Conservation (phyloP, 2,329 filamentous ascomycete species). For the Fusarium torreyae region DNA sequence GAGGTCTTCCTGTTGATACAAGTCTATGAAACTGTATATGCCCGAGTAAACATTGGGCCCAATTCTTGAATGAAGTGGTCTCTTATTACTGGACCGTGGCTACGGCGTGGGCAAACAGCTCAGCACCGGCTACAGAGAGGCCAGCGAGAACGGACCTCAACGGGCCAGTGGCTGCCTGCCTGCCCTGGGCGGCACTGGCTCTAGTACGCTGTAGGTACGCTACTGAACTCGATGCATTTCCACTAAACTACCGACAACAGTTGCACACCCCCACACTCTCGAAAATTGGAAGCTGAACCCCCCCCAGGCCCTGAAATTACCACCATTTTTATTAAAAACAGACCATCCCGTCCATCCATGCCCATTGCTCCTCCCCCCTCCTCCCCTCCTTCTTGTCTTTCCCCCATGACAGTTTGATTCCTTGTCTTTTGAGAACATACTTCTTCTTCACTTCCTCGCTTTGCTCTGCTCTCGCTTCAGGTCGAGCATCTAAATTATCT, state of each 20-base stretch:
- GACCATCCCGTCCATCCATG: conserved; percentile 51
- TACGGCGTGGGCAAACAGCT: not conserved
- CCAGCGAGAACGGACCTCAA: conserved; percentile 8
- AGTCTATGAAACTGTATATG: not conserved
- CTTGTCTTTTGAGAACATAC: conserved; percentile 37
- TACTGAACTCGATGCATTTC: conserved; percentile 4
- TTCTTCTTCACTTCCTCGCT: conserved; percentile 32
- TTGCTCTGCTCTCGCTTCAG: conserved; percentile 33
- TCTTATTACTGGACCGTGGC: not conserved
- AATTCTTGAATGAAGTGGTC: not conserved
- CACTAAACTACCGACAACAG: conserved; percentile 31
- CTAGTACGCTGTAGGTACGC: not conserved
- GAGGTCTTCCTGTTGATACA: not conserved
- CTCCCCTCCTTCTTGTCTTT: conserved; percentile 48
- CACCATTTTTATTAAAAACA: conserved; percentile 53
- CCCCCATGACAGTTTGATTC: conserved; percentile 46
- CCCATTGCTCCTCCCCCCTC: conserved; percentile 45
- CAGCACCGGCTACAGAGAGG: no score
- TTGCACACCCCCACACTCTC: conserved; percentile 33
- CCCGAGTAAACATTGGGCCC: not conserved
- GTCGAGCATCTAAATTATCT: conserved; percentile 28
- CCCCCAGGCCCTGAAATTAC: conserved; percentile 47
- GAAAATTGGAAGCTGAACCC: conserved; percentile 31
- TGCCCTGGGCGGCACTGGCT: conserved; percentile 25
- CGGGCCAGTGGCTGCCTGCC: conserved; percentile 27